Base-by-base conservation (phyloP, 257 asterid species). In the Anisodus acutangulus region DNA sequence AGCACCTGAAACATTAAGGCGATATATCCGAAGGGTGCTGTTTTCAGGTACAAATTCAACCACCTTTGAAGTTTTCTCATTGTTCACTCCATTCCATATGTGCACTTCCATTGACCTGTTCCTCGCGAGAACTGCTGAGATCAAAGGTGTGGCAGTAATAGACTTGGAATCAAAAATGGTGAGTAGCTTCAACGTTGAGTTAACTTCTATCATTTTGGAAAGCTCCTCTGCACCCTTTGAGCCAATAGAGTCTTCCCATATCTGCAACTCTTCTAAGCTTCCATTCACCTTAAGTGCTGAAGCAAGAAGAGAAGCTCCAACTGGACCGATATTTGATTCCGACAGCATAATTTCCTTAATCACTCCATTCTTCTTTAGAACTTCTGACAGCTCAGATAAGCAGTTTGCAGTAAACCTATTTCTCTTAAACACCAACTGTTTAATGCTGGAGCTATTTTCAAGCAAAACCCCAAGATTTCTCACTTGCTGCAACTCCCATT, bases 201-300 rank as follows among this genome's bases (percentile, higher is more conserved):
- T 95, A n/a, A 81, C 95, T 89, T 95, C 98, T n/a, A 95, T 94
- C 98, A 95, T 95, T 82, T 90, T 90, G 0, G 97, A 95, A 1
- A 95, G 85, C 87, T 93, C 97, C 83, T 95, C 98, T 2, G 97
- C 93, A 5, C 98, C 98, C 54, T 82, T 88, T 0, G 93, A 84
- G 13, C 98, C 98, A 79, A 95, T 91, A 0, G 98, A 93, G 89
- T 95, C 98, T 51, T 91, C 96, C 97, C 95, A 93, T 86, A 93
- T 90, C 47, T 91, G 94, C 86, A 95, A 83, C 81, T 91, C 96
- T 71, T 93, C 93, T 71, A 95, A 86, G 86, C 81, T 82, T 8
- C 82, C 83, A 57, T 95, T 95, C 3, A 87, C 89, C 88, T 74
- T 88, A 0, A 95, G 91, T 78, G 95, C 95, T 7, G 93, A 86